Conservation (phyloP, 2,329 filamentous ascomycete genomes). For the Sphaerulina populicola region DNA sequence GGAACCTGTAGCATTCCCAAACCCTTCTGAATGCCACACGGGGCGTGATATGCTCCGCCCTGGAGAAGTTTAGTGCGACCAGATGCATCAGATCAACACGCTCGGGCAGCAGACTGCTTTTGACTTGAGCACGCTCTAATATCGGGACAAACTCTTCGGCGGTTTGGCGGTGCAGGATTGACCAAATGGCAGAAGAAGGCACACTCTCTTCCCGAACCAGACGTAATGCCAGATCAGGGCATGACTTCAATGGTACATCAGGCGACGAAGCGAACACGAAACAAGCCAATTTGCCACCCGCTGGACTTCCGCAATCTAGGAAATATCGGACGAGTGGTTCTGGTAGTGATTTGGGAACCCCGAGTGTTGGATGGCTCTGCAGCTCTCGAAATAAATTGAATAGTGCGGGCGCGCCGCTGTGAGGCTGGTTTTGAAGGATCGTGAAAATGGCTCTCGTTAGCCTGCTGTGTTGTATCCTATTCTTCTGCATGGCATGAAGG, state of each 20-base stretch:
- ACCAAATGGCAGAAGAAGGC: constrained; percentile 16
- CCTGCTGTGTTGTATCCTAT: background rate
- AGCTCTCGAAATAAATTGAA: constrained; percentile 4
- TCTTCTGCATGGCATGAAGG: constrained; percentile 8
- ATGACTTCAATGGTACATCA: background rate
- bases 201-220: background rate
- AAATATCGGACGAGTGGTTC: constrained; percentile 4
- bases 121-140: background rate
- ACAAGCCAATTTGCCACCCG: background rate
- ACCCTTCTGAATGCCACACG: constrained; percentile 41
- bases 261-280: constrained; percentile 2
- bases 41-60: constrained; percentile 32
- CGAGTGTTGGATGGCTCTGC: constrained; percentile 1
- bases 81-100: constrained; percentile 40
- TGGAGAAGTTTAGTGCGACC: constrained; percentile 40
- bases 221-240: background rate
- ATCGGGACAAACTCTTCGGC: constrained; percentile 5
- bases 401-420: background rate
- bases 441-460: constrained; percentile 1
- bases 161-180: constrained; percentile 19
- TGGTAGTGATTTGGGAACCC: constrained; percentile 1
- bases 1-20: constrained; percentile 41
- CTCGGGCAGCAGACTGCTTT: constrained; percentile 24
- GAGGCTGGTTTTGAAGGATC: background rate
- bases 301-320: background rate